Evolutionary conservation across 257 asterid genomes (phyloP).

Genomic region (Fraxinus quadrangulata): DNA sequence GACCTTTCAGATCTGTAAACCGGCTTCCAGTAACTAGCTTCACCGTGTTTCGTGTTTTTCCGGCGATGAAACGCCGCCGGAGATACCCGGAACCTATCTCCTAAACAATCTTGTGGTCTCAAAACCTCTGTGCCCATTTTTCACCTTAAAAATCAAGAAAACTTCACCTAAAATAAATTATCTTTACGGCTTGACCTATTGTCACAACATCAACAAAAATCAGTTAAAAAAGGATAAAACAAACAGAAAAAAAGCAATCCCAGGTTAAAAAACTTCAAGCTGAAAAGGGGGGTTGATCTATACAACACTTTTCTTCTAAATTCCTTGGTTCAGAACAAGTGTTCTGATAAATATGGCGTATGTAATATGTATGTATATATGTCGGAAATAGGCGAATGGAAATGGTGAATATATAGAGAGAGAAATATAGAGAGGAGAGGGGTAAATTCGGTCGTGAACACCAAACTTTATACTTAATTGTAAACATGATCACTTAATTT

Average conservation of each 20-base stretch:
- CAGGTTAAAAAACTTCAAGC: too few relatives aligned
- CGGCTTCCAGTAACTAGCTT: constrained; percentile 28
- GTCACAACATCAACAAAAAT: neutral
- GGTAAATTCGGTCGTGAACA: too few relatives aligned
- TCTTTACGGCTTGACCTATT: neutral
- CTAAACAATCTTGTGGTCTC: constrained; percentile 42
- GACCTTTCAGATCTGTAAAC: constrained; percentile 27
- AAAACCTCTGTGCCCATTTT: constrained; percentile 55
- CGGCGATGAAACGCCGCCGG: constrained; percentile 22
- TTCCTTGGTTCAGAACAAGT: constrained; percentile 19
- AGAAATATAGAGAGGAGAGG: too few relatives aligned
- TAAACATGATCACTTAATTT: too few relatives aligned
- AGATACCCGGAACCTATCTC: constrained; percentile 24
- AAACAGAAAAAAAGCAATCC: neutral
- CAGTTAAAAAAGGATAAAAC: constrained; percentile 3
- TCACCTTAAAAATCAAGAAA: neutral
- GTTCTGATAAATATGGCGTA: neutral
- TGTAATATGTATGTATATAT: neutral
- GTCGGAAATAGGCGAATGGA: constrained; percentile 30
- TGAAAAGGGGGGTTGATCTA: neutral
- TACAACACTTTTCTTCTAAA: constrained; percentile 16
- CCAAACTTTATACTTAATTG: too few relatives aligned
- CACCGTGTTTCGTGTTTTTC: constrained; percentile 20
- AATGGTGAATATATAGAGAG: constrained; percentile 15
- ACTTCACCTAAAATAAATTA: constrained; percentile 3